Evolutionary conservation across 1,139 yeast species (phyloP).

Genomic region (Lodderomyces metapsilosis): DNA sequence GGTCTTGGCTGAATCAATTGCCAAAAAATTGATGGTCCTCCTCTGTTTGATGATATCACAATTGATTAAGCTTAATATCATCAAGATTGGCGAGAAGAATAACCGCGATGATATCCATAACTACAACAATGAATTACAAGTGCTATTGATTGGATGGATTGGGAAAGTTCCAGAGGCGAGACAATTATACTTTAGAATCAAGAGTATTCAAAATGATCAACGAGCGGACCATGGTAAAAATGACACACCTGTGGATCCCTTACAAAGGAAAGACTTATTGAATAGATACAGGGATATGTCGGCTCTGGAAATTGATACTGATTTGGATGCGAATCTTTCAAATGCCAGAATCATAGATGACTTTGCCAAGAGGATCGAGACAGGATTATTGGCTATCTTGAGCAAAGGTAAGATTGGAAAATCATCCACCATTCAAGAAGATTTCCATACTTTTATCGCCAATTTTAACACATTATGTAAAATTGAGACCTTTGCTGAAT

Average conservation of each 20-base stretch:
- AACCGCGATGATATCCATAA: slow-evolving; percentile 35
- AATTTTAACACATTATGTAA: slow-evolving; percentile 32
- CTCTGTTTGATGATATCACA: slow-evolving; percentile 62
- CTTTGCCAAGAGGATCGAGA: slow-evolving; percentile 18
- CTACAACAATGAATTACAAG: slow-evolving; percentile 55
- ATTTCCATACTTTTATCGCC: slow-evolving; percentile 25
- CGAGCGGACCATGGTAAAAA: neutral
- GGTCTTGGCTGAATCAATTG: slow-evolving; percentile 39
- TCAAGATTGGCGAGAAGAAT: slow-evolving; percentile 34
- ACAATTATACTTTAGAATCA: slow-evolving; percentile 34
- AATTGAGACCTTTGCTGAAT: slow-evolving; percentile 30
- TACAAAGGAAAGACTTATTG: slow-evolving; percentile 12
- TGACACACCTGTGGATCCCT: slow-evolving; percentile 3
- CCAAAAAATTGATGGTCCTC: slow-evolving; percentile 50
- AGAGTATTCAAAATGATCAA: slow-evolving; percentile 19
- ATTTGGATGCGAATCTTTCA: slow-evolving; percentile 17
- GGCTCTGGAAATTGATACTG: slow-evolving; percentile 16
- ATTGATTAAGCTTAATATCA: slow-evolving; percentile 42
- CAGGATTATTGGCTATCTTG: slow-evolving; percentile 14
- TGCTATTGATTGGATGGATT: slow-evolving; percentile 61
- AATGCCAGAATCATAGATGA: slow-evolving; percentile 13
- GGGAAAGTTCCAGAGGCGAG: slow-evolving; percentile 47
- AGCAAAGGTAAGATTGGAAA: neutral
- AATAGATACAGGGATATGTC: slow-evolving; percentile 14
- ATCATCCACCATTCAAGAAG: slow-evolving; percentile 13